These are phyloP conservation scores for Globisporangium spinosum DNA, from an alignment of 352 stramenopile genomes.

Conservation along the genomic window DNA sequence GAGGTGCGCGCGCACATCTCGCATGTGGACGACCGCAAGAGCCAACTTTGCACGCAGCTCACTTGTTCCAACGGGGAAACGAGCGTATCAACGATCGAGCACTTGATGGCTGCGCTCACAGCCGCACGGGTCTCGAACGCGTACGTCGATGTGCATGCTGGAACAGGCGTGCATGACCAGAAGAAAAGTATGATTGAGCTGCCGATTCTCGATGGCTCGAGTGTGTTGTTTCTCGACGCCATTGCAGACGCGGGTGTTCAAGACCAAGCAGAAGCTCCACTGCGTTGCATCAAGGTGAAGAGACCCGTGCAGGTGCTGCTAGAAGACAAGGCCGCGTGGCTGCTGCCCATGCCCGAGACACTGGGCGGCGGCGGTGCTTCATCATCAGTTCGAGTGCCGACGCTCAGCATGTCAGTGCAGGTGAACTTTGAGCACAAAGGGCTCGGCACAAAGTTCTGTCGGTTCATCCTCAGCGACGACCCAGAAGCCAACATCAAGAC, in stretches of 20 bases:
- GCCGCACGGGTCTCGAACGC: conserved; percentile 43
- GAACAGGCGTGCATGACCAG: neutral
- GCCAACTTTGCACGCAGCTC: conserved; percentile 62
- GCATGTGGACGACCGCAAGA: conserved; percentile 37
- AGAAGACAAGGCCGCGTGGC: conserved; percentile 62
- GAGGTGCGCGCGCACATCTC: conserved; percentile 29
- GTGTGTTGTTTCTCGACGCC: conserved; percentile 34
- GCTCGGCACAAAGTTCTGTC: conserved; percentile 39
- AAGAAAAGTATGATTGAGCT: conserved; percentile 35
- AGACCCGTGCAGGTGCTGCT: conserved; percentile 55
- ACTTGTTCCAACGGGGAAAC: conserved; percentile 16
- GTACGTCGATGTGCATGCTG: conserved; percentile 28
- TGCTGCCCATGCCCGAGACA: conserved; percentile 41
- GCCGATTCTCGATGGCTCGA: conserved; percentile 68
- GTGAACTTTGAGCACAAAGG: conserved; percentile 69
- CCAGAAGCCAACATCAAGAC: conserved; percentile 21
- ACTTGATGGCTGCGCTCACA: conserved; percentile 62
- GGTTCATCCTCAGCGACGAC: conserved; percentile 36
- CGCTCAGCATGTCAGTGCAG: conserved; percentile 53
- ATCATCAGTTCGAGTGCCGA: conserved; percentile 20
- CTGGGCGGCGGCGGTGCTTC: conserved; percentile 17
- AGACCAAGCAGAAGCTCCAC: conserved; percentile 18
- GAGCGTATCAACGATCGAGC: conserved; percentile 54
- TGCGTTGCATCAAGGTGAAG: conserved; percentile 37
- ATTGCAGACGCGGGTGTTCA: conserved; percentile 37